Evolutionary conservation across 768 basidiomycete genomes (phyloP).

Genomic region (Porphyrellus cyaneotinctus): DNA sequence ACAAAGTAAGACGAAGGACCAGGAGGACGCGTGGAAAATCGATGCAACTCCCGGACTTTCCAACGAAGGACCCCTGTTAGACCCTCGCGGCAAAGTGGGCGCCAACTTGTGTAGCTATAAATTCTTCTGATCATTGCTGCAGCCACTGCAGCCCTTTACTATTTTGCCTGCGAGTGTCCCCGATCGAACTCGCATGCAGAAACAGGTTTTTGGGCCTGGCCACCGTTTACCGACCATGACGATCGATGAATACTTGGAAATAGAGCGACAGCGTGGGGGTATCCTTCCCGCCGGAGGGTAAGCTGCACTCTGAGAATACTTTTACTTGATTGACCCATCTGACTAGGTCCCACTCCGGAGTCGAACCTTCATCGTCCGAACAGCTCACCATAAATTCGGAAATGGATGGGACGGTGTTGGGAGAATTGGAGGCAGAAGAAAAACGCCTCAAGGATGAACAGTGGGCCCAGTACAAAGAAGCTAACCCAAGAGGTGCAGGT

Average conservation of each 20-base stretch:
- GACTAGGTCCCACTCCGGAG: conserved; percentile 61
- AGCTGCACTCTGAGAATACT: conserved; percentile 27
- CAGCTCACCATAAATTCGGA: conserved; percentile 77
- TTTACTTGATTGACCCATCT: conserved; percentile 6
- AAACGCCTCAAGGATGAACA: conserved; percentile 83
- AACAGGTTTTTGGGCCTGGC: conserved; percentile 79
- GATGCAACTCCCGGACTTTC: conserved; percentile 49
- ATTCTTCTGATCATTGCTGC: conserved; percentile 7
- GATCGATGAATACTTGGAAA: conserved; percentile 89
- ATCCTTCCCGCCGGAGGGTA: conserved; percentile 87
- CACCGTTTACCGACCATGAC: conserved; percentile 93
- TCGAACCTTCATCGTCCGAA: conserved; percentile 68
- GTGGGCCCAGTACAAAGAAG: conserved; percentile 87
- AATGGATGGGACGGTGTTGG: conserved; percentile 71
- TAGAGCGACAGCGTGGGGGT: conserved; percentile 80
- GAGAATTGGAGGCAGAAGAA: conserved; percentile 66
- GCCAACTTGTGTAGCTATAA: not conserved
- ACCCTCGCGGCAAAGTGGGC: conserved; percentile 70
- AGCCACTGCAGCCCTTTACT: conserved; percentile 91
- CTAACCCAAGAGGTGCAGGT: conserved; percentile 85
- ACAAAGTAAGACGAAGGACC: conserved; percentile 37
- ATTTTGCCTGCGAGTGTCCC: conserved; percentile 72
- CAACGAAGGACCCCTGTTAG: conserved; percentile 63
- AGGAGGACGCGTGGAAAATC: conserved; percentile 67
- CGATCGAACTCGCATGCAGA: conserved; percentile 68